Base-by-base conservation (phyloP, 768 basidiomycete genomes). In the Austroboletus festivus region DNA sequence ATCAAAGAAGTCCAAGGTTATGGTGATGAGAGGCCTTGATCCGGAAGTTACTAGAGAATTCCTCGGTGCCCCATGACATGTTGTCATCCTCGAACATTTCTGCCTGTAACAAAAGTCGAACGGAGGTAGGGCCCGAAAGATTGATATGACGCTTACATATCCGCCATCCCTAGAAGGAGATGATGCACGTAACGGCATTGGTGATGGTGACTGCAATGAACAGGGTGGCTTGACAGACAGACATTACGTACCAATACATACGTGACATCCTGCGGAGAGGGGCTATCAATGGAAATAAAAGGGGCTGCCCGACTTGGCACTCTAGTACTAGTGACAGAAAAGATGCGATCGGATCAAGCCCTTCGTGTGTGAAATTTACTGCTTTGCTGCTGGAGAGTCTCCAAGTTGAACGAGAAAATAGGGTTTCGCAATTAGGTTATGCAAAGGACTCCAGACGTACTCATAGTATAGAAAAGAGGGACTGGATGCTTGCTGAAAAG, bases 71-170 rank as follows among this genome's bases (percentile, higher is more conserved):
- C 61, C 61, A 63, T 20, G 61, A 59, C 61, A 65, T 65, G 33
- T 63, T 63, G 35, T 63, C 61, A 2, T 63, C 61, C 5, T 62
- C 61, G 6, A 63, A 60, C 63, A 65, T 57, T 38, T 63, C 54
- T 4, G 61, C 61, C 61, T 62, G 49, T 1, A 4, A 15, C n/a
- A n/a, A n/a, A n/a, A n/a, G n/a, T n/a, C n/a, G n/a, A n/a, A n/a
- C n/a, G n/a, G n/a, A n/a, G n/a, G n/a, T n/a, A n/a, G n/a, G n/a
- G n/a, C n/a, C n/a, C n/a, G n/a, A n/a, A n/a, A n/a, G n/a, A n/a
- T n/a, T n/a, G n/a, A 39, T 15, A 31, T 37, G 13, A 39, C 20
- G 19, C 54, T 56, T 11, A 62, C 63, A 42, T 57, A 60, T 46
- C 50, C 50, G 4, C 26, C 42, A 26, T 40, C 50, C 43, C n/a